These are phyloP conservation scores for Penicillium sp. DNA, from an alignment of 2,329 filamentous ascomycete species.

Conservation along the genomic window DNA sequence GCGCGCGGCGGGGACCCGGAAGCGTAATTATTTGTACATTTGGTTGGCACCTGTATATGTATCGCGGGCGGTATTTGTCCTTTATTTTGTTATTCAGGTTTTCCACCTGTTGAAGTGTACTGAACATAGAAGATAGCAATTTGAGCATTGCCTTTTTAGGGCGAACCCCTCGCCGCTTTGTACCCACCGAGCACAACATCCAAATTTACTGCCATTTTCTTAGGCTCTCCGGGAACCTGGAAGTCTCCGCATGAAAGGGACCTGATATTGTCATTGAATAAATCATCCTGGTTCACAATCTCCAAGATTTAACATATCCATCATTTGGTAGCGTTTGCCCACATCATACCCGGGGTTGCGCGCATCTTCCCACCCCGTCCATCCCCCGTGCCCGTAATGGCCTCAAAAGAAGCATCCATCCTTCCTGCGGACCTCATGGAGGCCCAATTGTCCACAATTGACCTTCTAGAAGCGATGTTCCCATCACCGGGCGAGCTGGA, in stretches of 20 bases:
- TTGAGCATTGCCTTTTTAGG: not conserved
- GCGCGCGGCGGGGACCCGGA: conserved; percentile 16
- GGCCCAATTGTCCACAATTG: conserved; percentile 50
- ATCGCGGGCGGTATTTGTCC: not conserved
- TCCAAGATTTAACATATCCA: not conserved
- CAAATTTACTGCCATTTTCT: not conserved
- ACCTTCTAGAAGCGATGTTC: conserved; percentile 56
- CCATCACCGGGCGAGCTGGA: conserved; percentile 42
- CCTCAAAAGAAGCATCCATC: conserved; percentile 5
- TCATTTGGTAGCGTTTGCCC: not conserved
- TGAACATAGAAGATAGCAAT: not conserved
- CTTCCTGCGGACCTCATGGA: conserved; percentile 48
- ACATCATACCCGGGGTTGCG: not conserved
- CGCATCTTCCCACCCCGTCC: not conserved
- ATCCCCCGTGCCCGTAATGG: conserved; percentile 10
- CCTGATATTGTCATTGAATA: not conserved
- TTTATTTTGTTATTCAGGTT: not conserved
- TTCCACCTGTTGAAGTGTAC: not conserved
- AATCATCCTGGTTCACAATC: not conserved
- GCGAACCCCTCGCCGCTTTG: not conserved
- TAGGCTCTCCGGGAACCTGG: not conserved
- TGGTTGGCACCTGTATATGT: not conserved
- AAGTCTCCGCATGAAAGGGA: not conserved
- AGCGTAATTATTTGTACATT: not conserved
- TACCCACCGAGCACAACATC: not conserved